Conservation (phyloP, 176 grass and related monocot genomes). For the Phoenix roebelenii region DNA sequence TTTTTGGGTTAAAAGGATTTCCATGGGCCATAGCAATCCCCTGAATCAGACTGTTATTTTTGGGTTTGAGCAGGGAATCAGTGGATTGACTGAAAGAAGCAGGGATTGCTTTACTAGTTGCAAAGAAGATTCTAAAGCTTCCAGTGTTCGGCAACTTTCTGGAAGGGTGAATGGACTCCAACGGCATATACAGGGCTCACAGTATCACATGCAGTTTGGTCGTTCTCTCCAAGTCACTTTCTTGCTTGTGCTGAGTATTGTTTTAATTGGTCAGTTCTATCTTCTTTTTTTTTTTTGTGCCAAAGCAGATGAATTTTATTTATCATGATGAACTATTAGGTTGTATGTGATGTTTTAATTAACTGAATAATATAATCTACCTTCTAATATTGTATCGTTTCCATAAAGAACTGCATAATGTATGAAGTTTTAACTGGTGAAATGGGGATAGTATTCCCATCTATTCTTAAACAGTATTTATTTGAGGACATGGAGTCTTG, state of each 20-base stretch:
- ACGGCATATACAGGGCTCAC: conserved; percentile 33
- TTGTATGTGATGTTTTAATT: too few relatives aligned
- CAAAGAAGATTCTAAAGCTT: conserved; percentile 35
- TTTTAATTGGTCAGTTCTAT: conserved; percentile 76
- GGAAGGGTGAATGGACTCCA: conserved; percentile 25
- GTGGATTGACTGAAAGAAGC: conserved; percentile 43
- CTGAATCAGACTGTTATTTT: neutral
- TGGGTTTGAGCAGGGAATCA: conserved; percentile 41
- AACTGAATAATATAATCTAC: too few relatives aligned
- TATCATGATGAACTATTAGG: too few relatives aligned
- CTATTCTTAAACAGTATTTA: too few relatives aligned
- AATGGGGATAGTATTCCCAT: too few relatives aligned
- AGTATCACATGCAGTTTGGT: conserved; percentile 38
- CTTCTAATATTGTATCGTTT: too few relatives aligned
- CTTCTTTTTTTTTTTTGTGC: neutral
- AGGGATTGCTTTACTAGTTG: conserved; percentile 43
- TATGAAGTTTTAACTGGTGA: too few relatives aligned
- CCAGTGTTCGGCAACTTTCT: conserved; percentile 16
- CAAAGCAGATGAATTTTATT: neutral
- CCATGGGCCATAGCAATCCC: too few relatives aligned
- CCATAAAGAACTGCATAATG: too few relatives aligned
- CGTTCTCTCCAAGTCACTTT: conserved; percentile 54
- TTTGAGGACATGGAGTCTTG: too few relatives aligned
- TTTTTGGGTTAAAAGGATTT: too few relatives aligned
- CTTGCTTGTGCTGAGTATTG: conserved; percentile 68